phyloP scores from a whole-genome alignment of 441 rosid genomes.

The Viola pubescens region DNA sequence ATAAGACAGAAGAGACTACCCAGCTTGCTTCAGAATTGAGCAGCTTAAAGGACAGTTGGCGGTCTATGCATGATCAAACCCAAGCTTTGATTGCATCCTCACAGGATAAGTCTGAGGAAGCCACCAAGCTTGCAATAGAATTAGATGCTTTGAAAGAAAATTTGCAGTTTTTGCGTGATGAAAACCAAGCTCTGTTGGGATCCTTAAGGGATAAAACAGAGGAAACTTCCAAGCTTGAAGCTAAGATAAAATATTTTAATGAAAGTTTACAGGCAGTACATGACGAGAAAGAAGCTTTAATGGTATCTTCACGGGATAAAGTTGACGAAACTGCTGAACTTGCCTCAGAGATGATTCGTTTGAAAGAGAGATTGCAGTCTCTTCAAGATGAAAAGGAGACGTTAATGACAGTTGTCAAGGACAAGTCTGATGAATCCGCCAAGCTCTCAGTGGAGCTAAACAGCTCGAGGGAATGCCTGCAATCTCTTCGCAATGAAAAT shows the following conservation, averaged over 20 bases:
- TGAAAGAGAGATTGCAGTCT: constrained; percentile 12
- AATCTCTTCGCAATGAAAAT: constrained; percentile 43
- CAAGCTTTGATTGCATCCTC: constrained; percentile 11
- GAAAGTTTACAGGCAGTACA: constrained; percentile 17
- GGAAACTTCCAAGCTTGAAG: constrained; percentile 17
- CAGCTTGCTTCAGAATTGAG: constrained; percentile 16
- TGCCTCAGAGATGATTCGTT: constrained; percentile 8
- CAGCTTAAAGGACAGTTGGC: constrained; percentile 17
- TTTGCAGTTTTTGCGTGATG: constrained; percentile 17
- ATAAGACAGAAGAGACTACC: constrained; percentile 16
- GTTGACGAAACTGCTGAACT: constrained; percentile 15
- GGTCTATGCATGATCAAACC: constrained; percentile 20
- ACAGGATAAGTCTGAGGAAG: constrained; percentile 21
- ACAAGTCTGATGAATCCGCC: constrained; percentile 20
- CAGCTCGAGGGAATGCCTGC: constrained; percentile 37
- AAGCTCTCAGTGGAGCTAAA: constrained; percentile 45
- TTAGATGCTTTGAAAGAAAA: constrained; percentile 17
- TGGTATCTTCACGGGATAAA: constrained; percentile 12
- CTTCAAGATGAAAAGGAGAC: constrained; percentile 18
- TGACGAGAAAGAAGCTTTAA: constrained; percentile 20
- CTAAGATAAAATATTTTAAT: constrained; percentile 16
- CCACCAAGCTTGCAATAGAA: constrained; percentile 19
- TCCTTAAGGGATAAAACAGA: constrained; percentile 14
- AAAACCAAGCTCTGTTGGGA: constrained; percentile 18
- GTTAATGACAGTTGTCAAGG: constrained; percentile 7